Evolutionary conservation across 2,329 filamentous ascomycete genomes (phyloP).

Genomic region (Cyphellophora attinorum): DNA sequence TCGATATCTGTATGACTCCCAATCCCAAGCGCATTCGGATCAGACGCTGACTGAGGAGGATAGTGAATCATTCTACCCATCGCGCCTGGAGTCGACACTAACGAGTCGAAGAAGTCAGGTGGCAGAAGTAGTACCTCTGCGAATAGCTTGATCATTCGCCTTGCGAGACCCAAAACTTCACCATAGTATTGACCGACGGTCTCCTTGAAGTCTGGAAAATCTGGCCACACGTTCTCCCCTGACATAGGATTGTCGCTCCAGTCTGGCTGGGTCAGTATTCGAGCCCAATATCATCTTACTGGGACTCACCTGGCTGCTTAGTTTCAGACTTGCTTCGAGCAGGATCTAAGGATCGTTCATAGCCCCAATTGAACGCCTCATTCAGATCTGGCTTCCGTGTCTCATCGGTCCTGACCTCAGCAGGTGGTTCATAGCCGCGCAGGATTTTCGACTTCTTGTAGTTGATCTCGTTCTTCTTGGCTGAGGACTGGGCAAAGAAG

Average conservation of each 20-base stretch:
- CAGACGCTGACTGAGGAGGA: slow-evolving; percentile 9
- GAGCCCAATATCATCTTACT: too few species aligned
- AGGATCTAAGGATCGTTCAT: slow-evolving; percentile 16
- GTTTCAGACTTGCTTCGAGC: too few species aligned
- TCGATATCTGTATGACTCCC: slow-evolving; percentile 30
- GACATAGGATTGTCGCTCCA: not conserved
- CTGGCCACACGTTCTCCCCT: slow-evolving; percentile 16
- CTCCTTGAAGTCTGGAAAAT: slow-evolving; percentile 33
- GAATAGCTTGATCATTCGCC: slow-evolving; percentile 43
- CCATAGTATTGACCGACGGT: slow-evolving; percentile 39
- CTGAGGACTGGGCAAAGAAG: slow-evolving; percentile 33
- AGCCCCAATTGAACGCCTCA: slow-evolving; percentile 14
- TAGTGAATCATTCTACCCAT: slow-evolving; percentile 21
- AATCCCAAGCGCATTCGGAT: slow-evolving; percentile 11
- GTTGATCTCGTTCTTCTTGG: slow-evolving; percentile 27
- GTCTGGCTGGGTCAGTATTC: not conserved
- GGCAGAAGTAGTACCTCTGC: slow-evolving; percentile 45
- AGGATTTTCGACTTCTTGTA: slow-evolving; percentile 21
- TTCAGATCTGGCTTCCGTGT: slow-evolving; percentile 6
- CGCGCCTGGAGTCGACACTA: slow-evolving; percentile 41
- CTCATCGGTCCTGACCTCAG: slow-evolving; percentile 1
- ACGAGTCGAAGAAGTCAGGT: slow-evolving; percentile 46
- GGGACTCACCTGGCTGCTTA: too few species aligned
- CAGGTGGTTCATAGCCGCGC: slow-evolving; percentile 4
- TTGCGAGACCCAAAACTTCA: slow-evolving; percentile 40